These are phyloP conservation scores for Zygotorulaspora florentina DNA, from an alignment of 805 yeast species.

Conservation along the genomic window DNA sequence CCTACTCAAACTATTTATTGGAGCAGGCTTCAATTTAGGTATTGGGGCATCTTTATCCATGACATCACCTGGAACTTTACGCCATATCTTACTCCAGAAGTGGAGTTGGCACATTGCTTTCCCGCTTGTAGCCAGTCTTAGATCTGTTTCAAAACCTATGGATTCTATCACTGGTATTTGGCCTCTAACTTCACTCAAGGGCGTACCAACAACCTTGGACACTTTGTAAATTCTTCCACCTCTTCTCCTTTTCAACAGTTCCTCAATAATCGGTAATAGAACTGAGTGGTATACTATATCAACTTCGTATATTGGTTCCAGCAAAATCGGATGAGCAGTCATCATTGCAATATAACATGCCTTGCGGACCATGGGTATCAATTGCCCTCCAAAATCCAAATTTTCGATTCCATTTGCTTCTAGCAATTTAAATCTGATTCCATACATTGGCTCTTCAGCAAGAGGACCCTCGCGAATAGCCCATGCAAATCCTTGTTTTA, in stretches of 20 bases:
- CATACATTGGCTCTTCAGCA: slow-evolving; percentile 76
- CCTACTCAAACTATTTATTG: slow-evolving; percentile 64
- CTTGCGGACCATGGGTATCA: slow-evolving; percentile 74
- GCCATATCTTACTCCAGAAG: slow-evolving; percentile 61
- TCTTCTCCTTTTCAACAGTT: slow-evolving; percentile 57
- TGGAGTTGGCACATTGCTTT: slow-evolving; percentile 64
- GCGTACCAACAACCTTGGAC: slow-evolving; percentile 67
- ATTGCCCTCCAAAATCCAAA: slow-evolving; percentile 45
- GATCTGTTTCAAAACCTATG: slow-evolving; percentile 82
- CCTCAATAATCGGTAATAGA: slow-evolving; percentile 47
- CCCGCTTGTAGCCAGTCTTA: slow-evolving; percentile 73
- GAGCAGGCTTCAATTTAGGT: slow-evolving; percentile 74
- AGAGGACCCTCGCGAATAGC: slow-evolving; percentile 83
- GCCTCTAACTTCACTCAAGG: slow-evolving; percentile 57
- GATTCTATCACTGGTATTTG: slow-evolving; percentile 85
- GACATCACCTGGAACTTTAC: slow-evolving; percentile 86
- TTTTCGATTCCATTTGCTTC: slow-evolving; percentile 44
- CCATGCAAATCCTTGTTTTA: slow-evolving; percentile 81
- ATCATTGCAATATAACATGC: slow-evolving; percentile 81
- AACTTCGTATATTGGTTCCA: slow-evolving; percentile 77
- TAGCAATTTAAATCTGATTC: slow-evolving; percentile 65
- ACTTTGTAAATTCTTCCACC: slow-evolving; percentile 51
- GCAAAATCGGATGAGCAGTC: slow-evolving; percentile 68
- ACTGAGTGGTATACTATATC: slow-evolving; percentile 51
- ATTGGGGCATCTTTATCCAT: slow-evolving; percentile 59